Base-by-base conservation (phyloP, 495 filamentous ascomycete genomes). In the Clohesyomyces aquaticus region DNA sequence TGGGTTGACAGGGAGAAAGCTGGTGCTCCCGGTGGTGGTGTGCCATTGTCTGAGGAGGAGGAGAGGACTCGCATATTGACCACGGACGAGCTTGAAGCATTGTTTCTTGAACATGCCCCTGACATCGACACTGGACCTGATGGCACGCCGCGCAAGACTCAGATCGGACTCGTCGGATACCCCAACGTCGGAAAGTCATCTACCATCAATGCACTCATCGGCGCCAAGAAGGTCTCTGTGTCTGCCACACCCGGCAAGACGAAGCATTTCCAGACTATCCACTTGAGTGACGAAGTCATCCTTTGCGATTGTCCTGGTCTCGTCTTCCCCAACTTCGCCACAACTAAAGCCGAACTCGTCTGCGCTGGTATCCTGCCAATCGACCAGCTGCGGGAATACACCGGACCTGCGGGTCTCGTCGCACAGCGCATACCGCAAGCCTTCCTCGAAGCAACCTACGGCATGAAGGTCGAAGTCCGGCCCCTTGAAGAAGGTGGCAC, bases 121-220 rank as follows among this genome's bases (percentile, higher is more conserved):
- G 75, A 78, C 28, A 71, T 78, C 43, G 69, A 74, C 51, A 55
- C 68, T 14, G 68, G 70, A 50, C 59, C 66, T 19, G 67, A 69
- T 16, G n/a, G 28, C 28, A 41, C 55, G 23, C 71, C 77, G 16
- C 82, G 82, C 64, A 97, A 93, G 74, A 87, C 91, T 18, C 83
- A 87, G 60, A 94, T 99, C 69, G 95, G 95, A 66, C 82, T 99
- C 14, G 94, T 99, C 54, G 95, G 95, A 28, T 99, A 99, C 78
- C 95, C 95, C 64, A 99, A 99, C 77, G 95, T 98, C 67, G 95
- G 95, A 71, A 99, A 99, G 76, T 98, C 95, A 6, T 96, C 91
- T 42, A 99, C 95, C 8, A 98, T 99, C 81, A 99, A 99, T 78
- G 93, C 95, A 12, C 85, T 99, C 42, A 90, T 97, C 60, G 95